phyloP scores from a whole-genome alignment of 805 yeast species.

The Blastobotrys muscicola region DNA sequence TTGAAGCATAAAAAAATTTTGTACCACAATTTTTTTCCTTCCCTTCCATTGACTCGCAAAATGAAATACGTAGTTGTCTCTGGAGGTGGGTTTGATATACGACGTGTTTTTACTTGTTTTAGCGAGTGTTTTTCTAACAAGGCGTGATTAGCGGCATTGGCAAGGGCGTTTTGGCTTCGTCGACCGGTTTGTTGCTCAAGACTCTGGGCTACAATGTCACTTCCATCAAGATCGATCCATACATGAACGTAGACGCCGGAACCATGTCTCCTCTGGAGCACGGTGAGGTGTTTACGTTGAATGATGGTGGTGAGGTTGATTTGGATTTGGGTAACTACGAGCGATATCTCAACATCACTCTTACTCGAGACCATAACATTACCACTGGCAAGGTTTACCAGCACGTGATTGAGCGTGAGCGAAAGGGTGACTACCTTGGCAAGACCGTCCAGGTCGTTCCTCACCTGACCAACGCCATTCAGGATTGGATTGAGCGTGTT shows the following conservation, averaged over 20 bases:
- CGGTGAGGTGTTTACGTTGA: slow-evolving; percentile 95
- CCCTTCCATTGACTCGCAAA: slow-evolving; percentile 1
- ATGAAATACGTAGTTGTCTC: slow-evolving; percentile 99
- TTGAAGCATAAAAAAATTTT: not conserved
- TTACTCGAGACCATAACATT: slow-evolving; percentile 90
- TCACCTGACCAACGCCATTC: slow-evolving; percentile 93
- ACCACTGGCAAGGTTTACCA: slow-evolving; percentile 97
- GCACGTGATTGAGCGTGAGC: slow-evolving; percentile 84
- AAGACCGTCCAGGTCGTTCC: slow-evolving; percentile 99
- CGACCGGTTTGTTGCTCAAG: slow-evolving; percentile 90
- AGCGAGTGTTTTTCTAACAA: slow-evolving; percentile 2
- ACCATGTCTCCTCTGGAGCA: slow-evolving; percentile 99
- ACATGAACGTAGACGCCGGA: slow-evolving; percentile 99
- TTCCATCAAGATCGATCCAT: slow-evolving; percentile 96
- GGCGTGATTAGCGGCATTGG: slow-evolving; percentile 99
- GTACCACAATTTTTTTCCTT: slow-evolving; percentile 1
- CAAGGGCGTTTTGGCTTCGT: slow-evolving; percentile 94
- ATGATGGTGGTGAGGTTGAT: slow-evolving; percentile 99
- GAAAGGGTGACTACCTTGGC: slow-evolving; percentile 96
- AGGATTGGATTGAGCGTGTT: slow-evolving; percentile 96
- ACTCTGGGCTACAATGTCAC: slow-evolving; percentile 93
- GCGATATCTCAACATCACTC: slow-evolving; percentile 86
- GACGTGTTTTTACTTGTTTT: slow-evolving; percentile 4
- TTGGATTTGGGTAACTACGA: slow-evolving; percentile 97
- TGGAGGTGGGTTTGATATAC: slow-evolving; percentile 46